Base-by-base conservation (phyloP, 768 basidiomycete species). In the Auricularia sp. region DNA sequence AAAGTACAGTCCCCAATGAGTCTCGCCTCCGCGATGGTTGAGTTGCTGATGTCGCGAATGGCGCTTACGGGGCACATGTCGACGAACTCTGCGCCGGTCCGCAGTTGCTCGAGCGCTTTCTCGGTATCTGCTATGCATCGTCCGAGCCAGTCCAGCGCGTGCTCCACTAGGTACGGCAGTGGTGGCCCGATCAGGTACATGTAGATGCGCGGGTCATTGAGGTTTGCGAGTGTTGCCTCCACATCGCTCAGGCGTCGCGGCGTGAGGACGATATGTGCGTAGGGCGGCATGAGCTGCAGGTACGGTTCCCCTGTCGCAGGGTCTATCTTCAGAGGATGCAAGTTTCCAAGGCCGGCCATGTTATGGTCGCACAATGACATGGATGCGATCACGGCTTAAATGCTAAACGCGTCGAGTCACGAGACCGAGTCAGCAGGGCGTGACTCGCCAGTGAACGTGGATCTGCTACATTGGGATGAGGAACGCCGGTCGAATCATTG, bases 241-340 rank as follows among this genome's bases (percentile, higher is more conserved):
- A 73, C 77, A 67, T 86, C 84, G 43, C 71, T 72, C 33, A 69
- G 62, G 47, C 86, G 82, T 18, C 83, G 83, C 18, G 86, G 81
- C 6, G 86, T 87, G 43, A 87, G 66, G 64, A 87, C 80, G 67
- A 87, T 82, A 65, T 76, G 76, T 59, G 83, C 77, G 63, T 78
- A 76, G 44, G 84, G 84, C 42, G 72, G 67, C 3, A 78, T 75
- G 23, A 88, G 77, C 11, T 80, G 81, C 16, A 87, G 77, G 72
- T 83, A 87, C 1, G 79, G 80, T 67, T 86, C 84, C 54, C 78
- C 78, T 1, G 80, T 82, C 33, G 63, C 62, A 2, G 74, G 63
- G 63, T 82, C 77, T 61, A 76, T 66, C 51, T 51, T 51, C 18
- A 51, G 47, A 6, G 47, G 47, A 18, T 51, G 47, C 18, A 51